A percentile compares a stretch with the other conserved stretches of the same genome.
Conservation (phyloP, 163 green algal genomes). For the Volvox carteri region DNA sequence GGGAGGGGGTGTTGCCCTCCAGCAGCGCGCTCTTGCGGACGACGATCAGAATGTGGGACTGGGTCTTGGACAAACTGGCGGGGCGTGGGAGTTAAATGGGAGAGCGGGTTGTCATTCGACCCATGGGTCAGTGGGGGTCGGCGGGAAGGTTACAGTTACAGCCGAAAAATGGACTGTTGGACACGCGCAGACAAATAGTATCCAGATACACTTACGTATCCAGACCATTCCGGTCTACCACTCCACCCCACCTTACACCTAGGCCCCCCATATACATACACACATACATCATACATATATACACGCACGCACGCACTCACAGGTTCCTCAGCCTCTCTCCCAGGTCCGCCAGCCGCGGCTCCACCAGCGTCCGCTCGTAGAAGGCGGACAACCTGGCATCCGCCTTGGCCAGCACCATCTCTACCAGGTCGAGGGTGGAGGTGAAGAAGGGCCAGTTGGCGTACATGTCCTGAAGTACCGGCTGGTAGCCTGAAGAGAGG, state of each 20-base stretch:
- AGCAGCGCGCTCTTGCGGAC: conserved; percentile 76
- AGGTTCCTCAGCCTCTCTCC: conserved; percentile 81
- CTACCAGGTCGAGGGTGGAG: conserved; percentile 95
- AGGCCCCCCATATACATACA: neutral
- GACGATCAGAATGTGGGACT: conserved; percentile 61
- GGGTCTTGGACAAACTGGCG: conserved; percentile 55
- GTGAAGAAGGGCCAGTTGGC: conserved; percentile 97
- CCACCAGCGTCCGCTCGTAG: conserved; percentile 88
- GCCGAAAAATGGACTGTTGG: no score
- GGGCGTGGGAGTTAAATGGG: no score
- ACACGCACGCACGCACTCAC: no score
- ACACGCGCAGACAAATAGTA: no score
- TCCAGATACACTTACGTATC: no score
- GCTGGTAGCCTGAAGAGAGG: conserved; percentile 19
- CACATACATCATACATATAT: no score
- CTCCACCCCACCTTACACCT: neutral
- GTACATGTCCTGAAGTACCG: conserved; percentile 93
- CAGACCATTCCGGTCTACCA: no score
- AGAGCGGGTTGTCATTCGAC: no score
- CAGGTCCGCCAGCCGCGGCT: conserved; percentile 72
- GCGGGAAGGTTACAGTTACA: no score
- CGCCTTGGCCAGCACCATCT: conserved; percentile 98
- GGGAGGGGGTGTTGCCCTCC: conserved; percentile 65
- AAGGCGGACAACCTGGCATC: conserved; percentile 83
- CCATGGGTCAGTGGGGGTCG: no score